phyloP scores from a whole-genome alignment of 768 basidiomycete species.

The Mycena belliarum region DNA sequence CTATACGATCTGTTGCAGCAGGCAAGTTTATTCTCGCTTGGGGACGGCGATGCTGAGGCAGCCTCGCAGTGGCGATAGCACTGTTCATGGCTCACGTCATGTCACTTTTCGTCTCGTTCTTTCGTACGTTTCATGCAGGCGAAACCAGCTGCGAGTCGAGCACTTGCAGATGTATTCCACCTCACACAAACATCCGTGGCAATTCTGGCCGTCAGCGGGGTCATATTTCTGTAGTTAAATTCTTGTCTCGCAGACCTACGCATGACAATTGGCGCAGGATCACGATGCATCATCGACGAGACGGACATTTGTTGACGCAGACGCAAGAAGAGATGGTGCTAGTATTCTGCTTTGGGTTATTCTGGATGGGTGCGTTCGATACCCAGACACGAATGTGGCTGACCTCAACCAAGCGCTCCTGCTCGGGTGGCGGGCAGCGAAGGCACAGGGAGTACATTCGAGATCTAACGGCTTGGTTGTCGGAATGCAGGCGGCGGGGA shows the following conservation, averaged over 20 bases:
- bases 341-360: slow-evolving; percentile 69
- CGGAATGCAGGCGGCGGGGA: slow-evolving; percentile 13
- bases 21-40: slow-evolving; percentile 30
- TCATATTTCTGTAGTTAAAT: slow-evolving; percentile 72
- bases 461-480: not conserved
- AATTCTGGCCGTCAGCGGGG: slow-evolving; percentile 60
- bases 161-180: slow-evolving; percentile 55
- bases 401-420: slow-evolving; percentile 33
- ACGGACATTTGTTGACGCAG: slow-evolving; percentile 63
- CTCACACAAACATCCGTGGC: slow-evolving; percentile 76
- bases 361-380: slow-evolving; percentile 67
- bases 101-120: slow-evolving; percentile 50
- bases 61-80: slow-evolving; percentile 43
- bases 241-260: slow-evolving; percentile 5
- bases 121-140: slow-evolving; percentile 35
- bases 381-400: too few relatives aligned
- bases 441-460: not conserved
- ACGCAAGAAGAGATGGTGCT: slow-evolving; percentile 74
- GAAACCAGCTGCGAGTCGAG: not conserved
- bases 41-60: not conserved
- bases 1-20: slow-evolving; percentile 44
- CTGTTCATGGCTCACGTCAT: slow-evolving; percentile 51
- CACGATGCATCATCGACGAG: slow-evolving; percentile 63
- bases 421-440: slow-evolving; percentile 47
- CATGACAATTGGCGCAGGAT: slow-evolving; percentile 42